A percentile compares a stretch with the other conserved stretches of the same genome.
These are phyloP conservation scores for Rosa persica DNA, from an alignment of 306 rosid genomes.

Conservation along the genomic window DNA sequence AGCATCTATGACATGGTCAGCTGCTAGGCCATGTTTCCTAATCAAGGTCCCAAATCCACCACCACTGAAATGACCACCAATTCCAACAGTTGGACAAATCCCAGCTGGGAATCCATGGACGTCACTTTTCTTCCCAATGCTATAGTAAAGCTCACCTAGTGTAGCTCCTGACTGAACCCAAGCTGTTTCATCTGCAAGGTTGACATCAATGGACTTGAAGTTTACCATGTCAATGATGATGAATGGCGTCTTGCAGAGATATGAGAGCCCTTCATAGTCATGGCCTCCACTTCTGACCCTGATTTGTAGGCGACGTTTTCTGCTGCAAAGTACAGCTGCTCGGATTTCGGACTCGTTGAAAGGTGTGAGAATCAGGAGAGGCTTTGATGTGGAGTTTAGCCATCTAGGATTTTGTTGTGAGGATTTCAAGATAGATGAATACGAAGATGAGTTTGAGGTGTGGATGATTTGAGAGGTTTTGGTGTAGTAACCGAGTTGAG, in stretches of 20 bases:
- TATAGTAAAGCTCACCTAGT: conserved; percentile 55
- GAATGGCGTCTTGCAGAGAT: conserved; percentile 42
- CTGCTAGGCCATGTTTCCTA: conserved; percentile 51
- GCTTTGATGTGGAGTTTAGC: conserved; percentile 47
- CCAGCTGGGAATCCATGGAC: conserved; percentile 64
- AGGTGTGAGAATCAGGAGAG: conserved; percentile 42
- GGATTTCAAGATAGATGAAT: conserved; percentile 34
- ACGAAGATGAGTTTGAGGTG: conserved; percentile 30
- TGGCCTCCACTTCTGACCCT: conserved; percentile 65
- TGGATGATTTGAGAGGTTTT: conserved; percentile 25
- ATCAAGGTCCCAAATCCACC: conserved; percentile 49
- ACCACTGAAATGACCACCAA: conserved; percentile 63
- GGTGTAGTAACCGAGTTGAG: conserved; percentile 10
- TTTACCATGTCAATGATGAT: conserved; percentile 45
- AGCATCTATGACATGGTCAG: conserved; percentile 52
- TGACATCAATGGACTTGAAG: conserved; percentile 35
- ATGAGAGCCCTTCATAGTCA: conserved; percentile 66
- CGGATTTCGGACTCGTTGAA: conserved; percentile 50
- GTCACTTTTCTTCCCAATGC: conserved; percentile 41
- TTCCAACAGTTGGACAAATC: conserved; percentile 45
- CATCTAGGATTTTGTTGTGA: conserved; percentile 53
- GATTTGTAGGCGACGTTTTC: conserved; percentile 38
- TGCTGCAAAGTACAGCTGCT: conserved; percentile 49
- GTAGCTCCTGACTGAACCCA: conserved; percentile 74
- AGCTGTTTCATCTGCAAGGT: conserved; percentile 43